Conservation (phyloP, 1,139 yeast genomes). For the Taphrina sp. region DNA sequence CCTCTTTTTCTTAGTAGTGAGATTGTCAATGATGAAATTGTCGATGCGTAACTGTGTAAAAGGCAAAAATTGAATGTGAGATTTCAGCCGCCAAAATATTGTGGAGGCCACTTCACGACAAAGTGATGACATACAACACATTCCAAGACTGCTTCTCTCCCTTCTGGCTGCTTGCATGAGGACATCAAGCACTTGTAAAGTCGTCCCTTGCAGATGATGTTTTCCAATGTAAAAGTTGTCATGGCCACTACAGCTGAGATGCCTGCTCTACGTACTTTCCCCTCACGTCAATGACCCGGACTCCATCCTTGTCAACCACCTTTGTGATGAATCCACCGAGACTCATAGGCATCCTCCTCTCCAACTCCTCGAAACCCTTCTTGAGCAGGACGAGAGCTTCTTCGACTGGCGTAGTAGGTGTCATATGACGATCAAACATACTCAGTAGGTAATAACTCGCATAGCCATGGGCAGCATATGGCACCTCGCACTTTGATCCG, state of each 20-base stretch:
- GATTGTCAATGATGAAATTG: no score
- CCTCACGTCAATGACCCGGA: slow-evolving; percentile 36
- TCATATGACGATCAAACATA: slow-evolving; percentile 84
- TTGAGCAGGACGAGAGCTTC: slow-evolving; percentile 77
- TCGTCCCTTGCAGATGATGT: no score
- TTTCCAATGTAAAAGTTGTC: background rate
- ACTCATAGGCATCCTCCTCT: slow-evolving; percentile 89
- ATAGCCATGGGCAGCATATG: slow-evolving; percentile 96
- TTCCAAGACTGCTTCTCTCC: no score
- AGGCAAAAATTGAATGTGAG: no score
- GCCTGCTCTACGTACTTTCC: slow-evolving; percentile 19
- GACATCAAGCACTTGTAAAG: no score
- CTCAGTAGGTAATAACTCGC: slow-evolving; percentile 93
- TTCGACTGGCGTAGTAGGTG: slow-evolving; percentile 68
- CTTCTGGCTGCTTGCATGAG: no score
- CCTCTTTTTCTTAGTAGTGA: no score
- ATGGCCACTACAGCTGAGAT: slow-evolving; percentile 5
- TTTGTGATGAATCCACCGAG: slow-evolving; percentile 86
- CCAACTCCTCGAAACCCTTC: slow-evolving; percentile 73
- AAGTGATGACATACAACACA: no score
- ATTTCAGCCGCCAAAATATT: no score
- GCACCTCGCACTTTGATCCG: slow-evolving; percentile 86
- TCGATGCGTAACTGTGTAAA: no score
- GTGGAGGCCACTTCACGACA: no score
- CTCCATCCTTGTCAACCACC: slow-evolving; percentile 61